Base-by-base conservation (phyloP, 257 asterid genomes). In the Handroanthus guayacan region DNA sequence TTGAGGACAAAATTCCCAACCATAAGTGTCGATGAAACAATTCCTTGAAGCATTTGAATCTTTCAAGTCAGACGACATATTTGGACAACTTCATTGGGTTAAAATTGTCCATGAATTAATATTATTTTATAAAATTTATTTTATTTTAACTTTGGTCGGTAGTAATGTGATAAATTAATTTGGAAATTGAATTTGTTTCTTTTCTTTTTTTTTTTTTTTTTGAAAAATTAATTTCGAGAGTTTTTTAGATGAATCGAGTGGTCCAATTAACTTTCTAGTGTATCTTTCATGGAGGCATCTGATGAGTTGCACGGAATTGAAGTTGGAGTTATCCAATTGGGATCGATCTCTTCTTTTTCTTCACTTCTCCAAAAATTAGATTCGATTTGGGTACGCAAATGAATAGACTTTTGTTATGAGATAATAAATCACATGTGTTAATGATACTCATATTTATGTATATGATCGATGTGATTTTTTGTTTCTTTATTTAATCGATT, bases 261-360 rank as follows among this genome's bases (percentile, higher is more conserved):
- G 87, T 82, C 85, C 89, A 71, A 41, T 17, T 51, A 34, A 77
- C 72, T 82, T 71, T 45, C 11, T 67, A 68, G 67, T 71, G 84
- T 56, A 79, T 69, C 70, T 78, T 77, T 85, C 69, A 43, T 57
- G 70, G 82, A 81, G 82, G 97, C 87, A 89, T 92, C 90, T 87
- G 64, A 71, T 86, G 90, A 82, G 88, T 80, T 82, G 92, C 31
- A 88, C 84, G 84, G 82, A 79, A 68, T 74, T 70, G 77, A 71
- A 76, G 85, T 85, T 84, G 88, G 75, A 83, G 82, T 80, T 89
- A 91, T 91, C 94, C 83, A 78, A 69, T 86, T 82, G 89, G 88
- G 90, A 86, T 88, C 87, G 80, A 72, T 79, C 76, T 69, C 75
- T 73, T 78, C 69, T 51, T 58, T 20, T 57, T 65, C 16, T 44